Conservation (phyloP, 441 rosid genomes). For the Kokia cookei region DNA sequence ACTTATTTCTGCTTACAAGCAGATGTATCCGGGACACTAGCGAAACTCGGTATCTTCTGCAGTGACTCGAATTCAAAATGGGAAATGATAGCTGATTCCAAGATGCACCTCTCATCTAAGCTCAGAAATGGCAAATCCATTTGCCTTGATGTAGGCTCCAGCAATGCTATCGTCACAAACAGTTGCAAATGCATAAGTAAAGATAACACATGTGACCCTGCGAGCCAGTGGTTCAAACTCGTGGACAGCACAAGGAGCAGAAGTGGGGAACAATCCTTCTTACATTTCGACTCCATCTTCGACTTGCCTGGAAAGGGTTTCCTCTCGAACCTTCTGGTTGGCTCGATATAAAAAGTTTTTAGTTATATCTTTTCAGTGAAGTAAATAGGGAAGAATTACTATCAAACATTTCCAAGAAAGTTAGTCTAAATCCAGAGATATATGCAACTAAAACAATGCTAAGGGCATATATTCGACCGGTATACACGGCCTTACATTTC, state of each 20-base stretch:
- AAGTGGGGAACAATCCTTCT: constrained; percentile 4
- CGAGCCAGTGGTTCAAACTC: constrained; percentile 85
- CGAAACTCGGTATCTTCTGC: constrained; percentile 38
- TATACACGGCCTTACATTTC: not conserved
- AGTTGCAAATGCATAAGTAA: constrained; percentile 53
- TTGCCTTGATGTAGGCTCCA: constrained; percentile 64
- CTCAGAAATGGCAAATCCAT: constrained; percentile 28
- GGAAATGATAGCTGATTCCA: constrained; percentile 59
- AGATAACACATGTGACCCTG: constrained; percentile 55
- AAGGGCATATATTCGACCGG: not conserved
- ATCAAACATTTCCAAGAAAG: not conserved
- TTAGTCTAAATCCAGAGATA: not conserved
- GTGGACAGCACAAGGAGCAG: constrained; percentile 58
- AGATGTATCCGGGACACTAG: constrained; percentile 27
- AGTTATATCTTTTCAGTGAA: not conserved
- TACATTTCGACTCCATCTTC: constrained; percentile 10
- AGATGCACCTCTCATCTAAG: constrained; percentile 60
- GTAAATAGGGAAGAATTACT: not conserved
- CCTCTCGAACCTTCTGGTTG: constrained; percentile 7
- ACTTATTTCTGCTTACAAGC: constrained; percentile 66
- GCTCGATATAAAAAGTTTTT: not conserved
- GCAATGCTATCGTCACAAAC: constrained; percentile 34
- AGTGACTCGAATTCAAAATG: constrained; percentile 42
- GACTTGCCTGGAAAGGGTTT: constrained; percentile 18
- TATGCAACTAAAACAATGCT: not conserved